These are phyloP conservation scores for Gossypium arboreum DNA, from an alignment of 345 rosid species.

Conservation along the genomic window DNA sequence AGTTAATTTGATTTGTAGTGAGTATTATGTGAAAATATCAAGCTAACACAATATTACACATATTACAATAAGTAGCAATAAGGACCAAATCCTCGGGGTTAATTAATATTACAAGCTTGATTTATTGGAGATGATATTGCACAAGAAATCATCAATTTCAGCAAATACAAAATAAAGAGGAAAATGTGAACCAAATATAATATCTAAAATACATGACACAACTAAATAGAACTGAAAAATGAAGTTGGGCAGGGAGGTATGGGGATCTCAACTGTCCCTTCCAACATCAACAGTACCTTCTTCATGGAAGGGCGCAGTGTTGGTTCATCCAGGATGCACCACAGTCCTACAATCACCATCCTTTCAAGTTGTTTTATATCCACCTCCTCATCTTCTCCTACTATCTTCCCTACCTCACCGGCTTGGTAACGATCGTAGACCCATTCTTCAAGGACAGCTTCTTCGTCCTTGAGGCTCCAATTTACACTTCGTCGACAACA, in stretches of 20 bases:
- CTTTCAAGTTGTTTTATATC: constrained; percentile 22
- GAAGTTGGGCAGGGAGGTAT: constrained; percentile 20
- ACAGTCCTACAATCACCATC: constrained; percentile 43
- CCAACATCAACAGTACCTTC: constrained; percentile 36
- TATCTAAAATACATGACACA: not conserved
- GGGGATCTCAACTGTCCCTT: constrained; percentile 29
- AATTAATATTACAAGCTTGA: not conserved
- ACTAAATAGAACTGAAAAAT: not conserved
- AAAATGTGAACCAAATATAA: not conserved
- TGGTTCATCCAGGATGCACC: constrained; percentile 57
- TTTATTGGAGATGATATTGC: not conserved
- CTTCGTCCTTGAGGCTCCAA: constrained; percentile 8
- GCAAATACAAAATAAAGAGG: not conserved
- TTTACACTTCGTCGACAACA: constrained; percentile 24
- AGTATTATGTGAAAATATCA: too few relatives aligned
- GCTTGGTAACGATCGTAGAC: constrained; percentile 18
- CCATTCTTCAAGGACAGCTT: constrained; percentile 30
- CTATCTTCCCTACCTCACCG: constrained; percentile 19
- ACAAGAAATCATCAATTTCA: not conserved
- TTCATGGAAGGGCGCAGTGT: constrained; percentile 44
- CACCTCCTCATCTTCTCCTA: constrained; percentile 21
- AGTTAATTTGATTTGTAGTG: too few relatives aligned
- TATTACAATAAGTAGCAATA: too few relatives aligned
- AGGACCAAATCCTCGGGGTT: too few relatives aligned
- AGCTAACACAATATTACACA: too few relatives aligned